Evolutionary conservation across 2,329 filamentous ascomycete species (phyloP).

Genomic region (Colletotrichum godetiae): DNA sequence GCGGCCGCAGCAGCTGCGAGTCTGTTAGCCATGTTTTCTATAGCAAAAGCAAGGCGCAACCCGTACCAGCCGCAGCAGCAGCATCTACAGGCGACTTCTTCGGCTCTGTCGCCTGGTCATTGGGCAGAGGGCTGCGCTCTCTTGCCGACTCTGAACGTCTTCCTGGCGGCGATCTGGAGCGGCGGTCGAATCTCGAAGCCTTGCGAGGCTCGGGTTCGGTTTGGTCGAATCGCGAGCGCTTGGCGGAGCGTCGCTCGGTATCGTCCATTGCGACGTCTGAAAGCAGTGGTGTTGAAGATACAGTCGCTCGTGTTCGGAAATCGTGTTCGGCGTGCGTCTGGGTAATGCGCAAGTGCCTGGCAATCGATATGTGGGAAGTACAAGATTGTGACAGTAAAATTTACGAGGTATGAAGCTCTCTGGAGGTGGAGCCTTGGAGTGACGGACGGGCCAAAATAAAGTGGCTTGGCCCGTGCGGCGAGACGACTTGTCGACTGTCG

Average conservation of each 20-base stretch:
- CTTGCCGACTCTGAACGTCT: slow-evolving; percentile 76
- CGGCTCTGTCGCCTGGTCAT: slow-evolving; percentile 52
- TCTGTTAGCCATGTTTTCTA: slow-evolving; percentile 41
- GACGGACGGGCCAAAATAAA: slow-evolving; percentile 7
- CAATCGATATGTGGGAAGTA: not conserved
- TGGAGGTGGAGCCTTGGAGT: slow-evolving; percentile 27
- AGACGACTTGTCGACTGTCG: not conserved
- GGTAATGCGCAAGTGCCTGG: slow-evolving; percentile 11
- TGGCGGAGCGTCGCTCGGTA: slow-evolving; percentile 76
- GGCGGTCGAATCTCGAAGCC: slow-evolving; percentile 87
- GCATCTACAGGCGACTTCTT: slow-evolving; percentile 71
- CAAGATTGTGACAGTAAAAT: slow-evolving; percentile 17
- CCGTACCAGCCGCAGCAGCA: slow-evolving; percentile 80
- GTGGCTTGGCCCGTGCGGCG: slow-evolving; percentile 27
- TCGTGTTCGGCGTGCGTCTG: not conserved
- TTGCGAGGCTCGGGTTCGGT: slow-evolving; percentile 84
- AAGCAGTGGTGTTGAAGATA: not conserved
- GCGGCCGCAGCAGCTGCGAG: slow-evolving; percentile 84
- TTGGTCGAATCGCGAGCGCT: slow-evolving; percentile 95
- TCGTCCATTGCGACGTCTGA: slow-evolving; percentile 70
- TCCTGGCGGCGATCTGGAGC: slow-evolving; percentile 84
- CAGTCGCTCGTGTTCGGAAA: no score
- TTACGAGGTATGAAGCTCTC: slow-evolving; percentile 34
- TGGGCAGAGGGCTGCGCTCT: slow-evolving; percentile 81
- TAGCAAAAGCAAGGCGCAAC: not conserved